phyloP scores from a whole-genome alignment of 2,329 filamentous ascomycete genomes.

The Colletotrichum sp. region DNA sequence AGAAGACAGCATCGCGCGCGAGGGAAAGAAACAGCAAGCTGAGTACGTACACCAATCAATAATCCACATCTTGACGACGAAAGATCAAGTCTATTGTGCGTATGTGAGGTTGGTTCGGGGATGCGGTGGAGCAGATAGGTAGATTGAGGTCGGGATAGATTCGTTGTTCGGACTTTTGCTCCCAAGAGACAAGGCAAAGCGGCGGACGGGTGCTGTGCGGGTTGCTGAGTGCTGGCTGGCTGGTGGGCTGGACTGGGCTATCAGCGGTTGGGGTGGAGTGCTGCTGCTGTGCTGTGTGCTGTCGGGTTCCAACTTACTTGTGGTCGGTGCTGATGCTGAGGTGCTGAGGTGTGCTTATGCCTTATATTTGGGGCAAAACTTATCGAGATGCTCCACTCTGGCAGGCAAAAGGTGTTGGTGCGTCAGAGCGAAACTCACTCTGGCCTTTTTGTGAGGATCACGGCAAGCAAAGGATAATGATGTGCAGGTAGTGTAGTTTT shows the following conservation, averaged over 20 bases:
- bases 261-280: slow-evolving; percentile 1
- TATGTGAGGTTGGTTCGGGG: slow-evolving; percentile 11
- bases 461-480: background rate
- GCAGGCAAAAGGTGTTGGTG: background rate
- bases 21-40: background rate
- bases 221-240: background rate
- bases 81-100: slow-evolving; percentile 18
- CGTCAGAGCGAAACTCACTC: background rate
- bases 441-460: background rate
- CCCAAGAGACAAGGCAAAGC: slow-evolving; percentile 11
- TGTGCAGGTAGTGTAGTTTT: background rate
- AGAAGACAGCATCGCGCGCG: background rate
- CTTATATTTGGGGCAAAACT: background rate
- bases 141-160: slow-evolving; percentile 7
- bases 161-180: slow-evolving; percentile 16
- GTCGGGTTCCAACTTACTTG: background rate
- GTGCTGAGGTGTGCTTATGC: background rate
- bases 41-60: slow-evolving; percentile 88
- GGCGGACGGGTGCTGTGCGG: background rate
- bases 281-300: background rate
- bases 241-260: background rate
- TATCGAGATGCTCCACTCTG: slow-evolving; percentile 3
- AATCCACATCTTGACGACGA: slow-evolving; percentile 77
- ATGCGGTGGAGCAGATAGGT: slow-evolving; percentile 16
- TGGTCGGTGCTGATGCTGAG: slow-evolving; percentile 8